Conservation (phyloP, 2,329 filamentous ascomycete genomes). For the Penicillium aurantiogriseum region DNA sequence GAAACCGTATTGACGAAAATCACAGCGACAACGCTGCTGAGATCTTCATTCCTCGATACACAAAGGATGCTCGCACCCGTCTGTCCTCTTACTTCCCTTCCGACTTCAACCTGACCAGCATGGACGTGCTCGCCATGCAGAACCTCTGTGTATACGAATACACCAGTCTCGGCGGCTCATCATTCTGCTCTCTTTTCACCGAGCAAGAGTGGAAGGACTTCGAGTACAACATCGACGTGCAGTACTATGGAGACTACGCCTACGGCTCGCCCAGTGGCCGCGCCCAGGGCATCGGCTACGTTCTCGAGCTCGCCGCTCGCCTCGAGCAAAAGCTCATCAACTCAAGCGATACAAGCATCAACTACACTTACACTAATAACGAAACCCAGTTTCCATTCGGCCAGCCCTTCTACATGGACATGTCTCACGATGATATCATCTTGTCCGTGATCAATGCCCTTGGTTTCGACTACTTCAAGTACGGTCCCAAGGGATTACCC, state of each 20-base stretch:
- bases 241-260: conserved; percentile 49
- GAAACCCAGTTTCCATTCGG: conserved; percentile 47
- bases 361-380: conserved; percentile 51
- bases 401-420: conserved; percentile 53
- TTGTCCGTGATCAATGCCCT: conserved; percentile 52
- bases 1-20: not conserved
- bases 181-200: conserved; percentile 56
- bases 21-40: conserved; percentile 31
- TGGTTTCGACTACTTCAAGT: conserved; percentile 54
- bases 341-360: conserved; percentile 51
- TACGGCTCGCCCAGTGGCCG: conserved; percentile 53
- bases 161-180: conserved; percentile 50
- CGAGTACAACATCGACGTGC: conserved; percentile 54
- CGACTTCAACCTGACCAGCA: conserved; percentile 50
- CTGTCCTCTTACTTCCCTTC: conserved; percentile 49
- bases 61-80: conserved; percentile 46
- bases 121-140: conserved; percentile 54
- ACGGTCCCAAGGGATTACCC: conserved; percentile 27
- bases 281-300: conserved; percentile 54
- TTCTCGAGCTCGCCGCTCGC: conserved; percentile 53
- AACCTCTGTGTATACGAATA: conserved; percentile 57
- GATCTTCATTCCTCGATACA: conserved; percentile 48
- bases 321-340: conserved; percentile 49
- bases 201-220: conserved; percentile 56
- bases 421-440: conserved; percentile 55